Evolutionary conservation across 345 rosid genomes (phyloP), one percentile per base, ranked within the genome.

Genomic region (Gossypium bickii): DNA sequence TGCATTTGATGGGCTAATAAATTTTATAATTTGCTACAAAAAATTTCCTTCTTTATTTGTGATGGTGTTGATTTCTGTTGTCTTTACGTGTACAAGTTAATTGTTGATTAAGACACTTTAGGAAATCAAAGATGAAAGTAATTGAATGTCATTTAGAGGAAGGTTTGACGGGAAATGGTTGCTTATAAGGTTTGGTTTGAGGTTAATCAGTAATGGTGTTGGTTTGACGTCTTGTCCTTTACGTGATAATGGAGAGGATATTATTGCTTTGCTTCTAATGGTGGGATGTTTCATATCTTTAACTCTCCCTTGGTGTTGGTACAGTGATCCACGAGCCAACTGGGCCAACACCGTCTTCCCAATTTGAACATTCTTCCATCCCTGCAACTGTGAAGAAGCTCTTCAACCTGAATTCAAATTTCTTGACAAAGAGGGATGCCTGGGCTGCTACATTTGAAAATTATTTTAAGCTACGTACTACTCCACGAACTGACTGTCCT

Each of bases 311-410:
- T 71, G 59, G 34, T 62, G 78, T 70, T 76, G 56, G 29, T 84
- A 77, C 87, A 96, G 98, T 92, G 79, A 93, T 93, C 68, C 98
- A 90, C 79, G 89, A 86, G 78, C 93, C 99, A 61, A 87, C 70
- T 71, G 98, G 98, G 72, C 99, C 98, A 38, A 90, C 89, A 43
- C 87, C 92, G 38, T 11, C 72, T 81, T 93, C 99, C 12, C 93
- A 96, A 57, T 96, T 83, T 38, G 98, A 96, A 79, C 99, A 96
- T 82, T 85, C 99, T 73, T 93, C 99, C 20, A 85, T 96, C 74
- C 95, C 99, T 0, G 99, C 98, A 34, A 96, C 99, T 0, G 99
- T 93, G 34, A 96, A 92, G 92, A 92, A 87, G 80, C 99, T 96
- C 78, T 96, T 93, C 78, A 90, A 92, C 80, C 87, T 96, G 8